Base-by-base conservation (phyloP, 2,329 filamentous ascomycete species). In the Didymella arachidicola region DNA sequence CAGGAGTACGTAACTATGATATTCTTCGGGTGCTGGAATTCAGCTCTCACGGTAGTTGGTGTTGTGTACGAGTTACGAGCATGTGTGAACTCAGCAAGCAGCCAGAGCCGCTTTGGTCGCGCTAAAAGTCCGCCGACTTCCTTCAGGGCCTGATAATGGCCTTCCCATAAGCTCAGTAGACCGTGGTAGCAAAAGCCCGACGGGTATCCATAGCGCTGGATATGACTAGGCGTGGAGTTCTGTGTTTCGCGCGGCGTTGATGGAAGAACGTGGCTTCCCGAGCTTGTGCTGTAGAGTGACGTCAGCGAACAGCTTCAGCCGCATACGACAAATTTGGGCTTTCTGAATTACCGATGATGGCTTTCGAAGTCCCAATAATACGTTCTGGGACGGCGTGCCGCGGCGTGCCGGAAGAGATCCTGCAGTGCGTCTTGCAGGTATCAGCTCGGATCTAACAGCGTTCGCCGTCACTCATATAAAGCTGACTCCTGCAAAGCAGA, bases 391-490 rank as follows among this genome's bases (percentile, higher is more conserved):
- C n/a, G 10, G 22, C 16, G 7, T 45, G 4, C 27, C 27, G 43
- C n/a, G 10, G 22, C 16, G 16, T 45, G 4, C 27, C 27, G 43
- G 3, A 14, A 19, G 4, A 45, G n/a, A 32, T 30, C 27, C 43
- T 32, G 10, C 43, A 45, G 27, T 16, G 18, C 8, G 18, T 45
- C n/a, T 27, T n/a, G 27, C 7, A n/a, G 27, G 6, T 26, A 30
- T 46, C 44, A 12, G 16, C 30, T 45, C 27, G 18, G 18, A 25
- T 18, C 30, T 29, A 4, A 30, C n/a, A 30, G n/a, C 25, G 2
- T 53, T 53, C 25, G 18, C 49, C 22, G 18, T 39, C 30, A 44
- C 44, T 52, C 27, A 7, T 25, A 53, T 30, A 22, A 38, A 29
- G 2, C 19, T 38, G 41, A 38, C 16, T 22, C 22, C 22, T 22